A percentile compares a stretch with the other conserved stretches of the same genome.
These are phyloP conservation scores for Phytophthora sojae DNA, from an alignment of 352 stramenopile species.

Conservation along the genomic window DNA sequence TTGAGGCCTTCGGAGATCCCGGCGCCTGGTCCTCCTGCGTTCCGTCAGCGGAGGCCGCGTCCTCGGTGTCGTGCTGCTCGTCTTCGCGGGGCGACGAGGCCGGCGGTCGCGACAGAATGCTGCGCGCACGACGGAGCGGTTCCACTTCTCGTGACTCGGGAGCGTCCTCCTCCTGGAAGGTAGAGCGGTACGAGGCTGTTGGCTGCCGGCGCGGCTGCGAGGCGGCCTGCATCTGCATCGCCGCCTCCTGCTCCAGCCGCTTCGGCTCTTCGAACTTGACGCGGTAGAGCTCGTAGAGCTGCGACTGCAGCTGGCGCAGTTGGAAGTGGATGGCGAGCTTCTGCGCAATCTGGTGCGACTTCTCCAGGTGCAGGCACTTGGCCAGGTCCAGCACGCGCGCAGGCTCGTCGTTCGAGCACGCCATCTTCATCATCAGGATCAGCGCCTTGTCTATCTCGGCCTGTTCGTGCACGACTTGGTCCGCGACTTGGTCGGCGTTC, in stretches of 20 bases:
- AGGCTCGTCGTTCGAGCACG: conserved; percentile 72
- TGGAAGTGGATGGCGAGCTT: conserved; percentile 86
- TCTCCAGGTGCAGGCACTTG: conserved; percentile 84
- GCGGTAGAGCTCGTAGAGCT: conserved; percentile 79
- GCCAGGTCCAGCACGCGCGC: conserved; percentile 77
- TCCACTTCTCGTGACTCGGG: conserved; percentile 30
- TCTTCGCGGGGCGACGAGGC: conserved; percentile 30
- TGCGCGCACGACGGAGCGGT: conserved; percentile 44
- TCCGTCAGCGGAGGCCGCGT: conserved; percentile 16
- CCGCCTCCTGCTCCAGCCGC: conserved; percentile 24
- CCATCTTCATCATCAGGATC: conserved; percentile 87
- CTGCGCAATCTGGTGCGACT: conserved; percentile 85
- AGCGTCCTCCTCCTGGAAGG: conserved; percentile 22
- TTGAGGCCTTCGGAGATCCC: conserved; percentile 16
- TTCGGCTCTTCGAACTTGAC: conserved; percentile 58
- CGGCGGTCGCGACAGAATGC: conserved; percentile 43
- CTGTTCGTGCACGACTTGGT: conserved; percentile 65
- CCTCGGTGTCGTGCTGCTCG: conserved; percentile 13
- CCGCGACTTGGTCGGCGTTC: conserved; percentile 26
- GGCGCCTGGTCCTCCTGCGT: conserved; percentile 15
- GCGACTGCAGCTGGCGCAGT: conserved; percentile 71
- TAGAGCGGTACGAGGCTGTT: conserved; percentile 6
- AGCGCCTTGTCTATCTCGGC: conserved; percentile 87
- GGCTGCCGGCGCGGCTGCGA: conserved; percentile 24
- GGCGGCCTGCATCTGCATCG: conserved; percentile 5